Conservation (phyloP, 176 grass and related monocot species). For the Bothriochloa decipiens region DNA sequence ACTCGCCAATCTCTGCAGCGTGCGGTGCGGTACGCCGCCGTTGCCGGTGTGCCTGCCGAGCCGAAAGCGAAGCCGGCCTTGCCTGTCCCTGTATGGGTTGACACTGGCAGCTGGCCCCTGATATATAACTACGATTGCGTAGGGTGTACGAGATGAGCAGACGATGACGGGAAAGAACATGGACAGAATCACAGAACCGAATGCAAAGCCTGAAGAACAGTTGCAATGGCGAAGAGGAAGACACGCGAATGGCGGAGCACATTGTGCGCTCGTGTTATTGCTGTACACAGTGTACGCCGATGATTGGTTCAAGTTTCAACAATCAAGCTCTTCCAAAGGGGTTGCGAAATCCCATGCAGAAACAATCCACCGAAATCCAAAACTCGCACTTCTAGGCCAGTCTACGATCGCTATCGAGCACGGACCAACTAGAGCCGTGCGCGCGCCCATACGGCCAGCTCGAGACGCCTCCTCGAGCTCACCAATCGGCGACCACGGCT, state of each 20-base stretch:
- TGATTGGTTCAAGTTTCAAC: conserved; percentile 1
- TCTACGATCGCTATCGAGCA: conserved; percentile 20
- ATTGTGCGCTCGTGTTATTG: conserved; percentile 19
- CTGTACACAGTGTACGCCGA: conserved; percentile 30
- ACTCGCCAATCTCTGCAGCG: no score
- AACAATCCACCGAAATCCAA: conserved; percentile 37
- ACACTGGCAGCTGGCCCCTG: not conserved
- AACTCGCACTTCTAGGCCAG: conserved; percentile 45
- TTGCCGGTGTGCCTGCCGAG: no score
- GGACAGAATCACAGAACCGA: not conserved
- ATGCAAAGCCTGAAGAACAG: not conserved
- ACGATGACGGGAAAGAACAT: not conserved
- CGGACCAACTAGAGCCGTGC: not conserved
- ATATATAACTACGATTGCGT: no score
- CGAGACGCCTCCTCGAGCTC: not conserved
- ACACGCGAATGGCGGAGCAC: conserved; percentile 1
- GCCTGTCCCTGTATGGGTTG: not conserved
- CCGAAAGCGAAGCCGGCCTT: not conserved
- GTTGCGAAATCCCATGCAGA: conserved; percentile 42
- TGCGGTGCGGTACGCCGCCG: no score
- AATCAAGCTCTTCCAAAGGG: conserved; percentile 28
- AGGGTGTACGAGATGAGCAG: not conserved
- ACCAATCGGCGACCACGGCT: conserved; percentile 12
- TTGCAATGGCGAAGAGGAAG: not conserved
- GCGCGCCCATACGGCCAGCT: not conserved